Evolutionary conservation across 495 filamentous ascomycete genomes (phyloP), one percentile per base, ranked within the genome.

Genomic region (Aspergillus leporis): DNA sequence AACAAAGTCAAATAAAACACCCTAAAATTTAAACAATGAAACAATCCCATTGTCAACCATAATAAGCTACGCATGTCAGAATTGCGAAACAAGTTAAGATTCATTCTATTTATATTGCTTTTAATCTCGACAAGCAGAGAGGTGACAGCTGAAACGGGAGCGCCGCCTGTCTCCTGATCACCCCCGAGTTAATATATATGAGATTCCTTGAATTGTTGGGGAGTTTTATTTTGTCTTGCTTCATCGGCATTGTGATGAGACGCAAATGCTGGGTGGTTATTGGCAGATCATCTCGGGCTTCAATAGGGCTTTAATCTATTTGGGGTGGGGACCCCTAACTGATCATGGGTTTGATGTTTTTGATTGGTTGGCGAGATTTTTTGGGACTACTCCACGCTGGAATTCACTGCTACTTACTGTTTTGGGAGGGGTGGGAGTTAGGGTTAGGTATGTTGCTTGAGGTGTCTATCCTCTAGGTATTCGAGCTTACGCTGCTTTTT

Each of bases 121-220:
- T 55, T 53, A 53, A 18, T 18, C 25, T 7, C 28, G 8, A 8
- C 31, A 16, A 14, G 28, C n/a, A n/a, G n/a, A n/a, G n/a, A n/a
- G 32, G 49, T 51, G 49, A 51, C 49, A 51, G 49, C 19, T 51
- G 49, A 51, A 51, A 51, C n/a, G n/a, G n/a, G n/a, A n/a, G n/a
- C n/a, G n/a, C n/a, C n/a, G n/a, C n/a, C n/a, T n/a, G n/a, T 22
- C 49, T 30, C 49, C 49, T 31, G 49, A 51, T 51, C 49, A 51
- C n/a, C 23, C 49, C 49, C 4, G 28, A 32, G n/a, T 31, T 31
- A 51, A 51, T 51, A 32, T 32, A 51, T 51, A 12, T 51, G 30
- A 43, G n/a, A 18, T 6, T 4, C 6, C n/a, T 13, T n/a, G n/a
- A n/a, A n/a, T n/a, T n/a, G n/a, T n/a, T n/a, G n/a, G n/a, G n/a